Percentiles rank a stretch among this genome's conserved stretches.
Evolutionary conservation across 768 basidiomycete genomes (phyloP).

Genomic region (Naganishia randhawae): DNA sequence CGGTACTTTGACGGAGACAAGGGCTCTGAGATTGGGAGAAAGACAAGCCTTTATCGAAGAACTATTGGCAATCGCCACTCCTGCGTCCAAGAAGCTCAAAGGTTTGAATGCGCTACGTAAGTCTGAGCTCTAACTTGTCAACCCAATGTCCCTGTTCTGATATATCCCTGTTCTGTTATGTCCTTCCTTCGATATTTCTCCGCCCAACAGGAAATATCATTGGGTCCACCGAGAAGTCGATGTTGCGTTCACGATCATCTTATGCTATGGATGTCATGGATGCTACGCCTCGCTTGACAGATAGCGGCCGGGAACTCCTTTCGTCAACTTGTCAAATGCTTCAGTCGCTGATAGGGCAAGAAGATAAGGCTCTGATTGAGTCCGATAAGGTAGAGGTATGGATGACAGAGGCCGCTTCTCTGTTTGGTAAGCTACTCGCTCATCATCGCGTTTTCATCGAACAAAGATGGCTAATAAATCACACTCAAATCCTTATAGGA

Average conservation of each 20-base stretch:
- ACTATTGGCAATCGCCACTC: not conserved
- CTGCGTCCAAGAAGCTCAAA: conserved; percentile 1
- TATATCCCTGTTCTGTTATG: not conserved
- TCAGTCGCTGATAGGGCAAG: conserved; percentile 16
- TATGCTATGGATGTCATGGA: not conserved
- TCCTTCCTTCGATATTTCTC: not conserved
- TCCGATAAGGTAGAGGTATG: conserved; percentile 28
- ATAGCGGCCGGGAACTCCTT: conserved; percentile 10
- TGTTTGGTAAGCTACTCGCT: conserved; percentile 25
- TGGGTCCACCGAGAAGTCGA: conserved; percentile 8
- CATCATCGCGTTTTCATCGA: no score
- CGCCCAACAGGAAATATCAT: conserved; percentile 1
- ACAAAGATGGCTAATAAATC: not conserved
- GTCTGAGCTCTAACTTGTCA: not conserved
- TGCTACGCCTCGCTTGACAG: conserved; percentile 15
- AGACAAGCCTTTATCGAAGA: not conserved
- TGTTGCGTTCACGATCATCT: not conserved
- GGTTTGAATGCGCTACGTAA: not conserved
- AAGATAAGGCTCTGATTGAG: conserved; percentile 18
- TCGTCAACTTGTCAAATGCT: conserved; percentile 16
- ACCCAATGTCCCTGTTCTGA: no score
- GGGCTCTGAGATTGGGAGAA: not conserved
- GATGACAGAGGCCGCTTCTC: conserved; percentile 24
- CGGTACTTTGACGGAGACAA: conserved; percentile 4
- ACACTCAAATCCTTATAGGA: not conserved